Base-by-base conservation (phyloP, 306 rosid genomes). In the Ziziphus jujuba region DNA sequence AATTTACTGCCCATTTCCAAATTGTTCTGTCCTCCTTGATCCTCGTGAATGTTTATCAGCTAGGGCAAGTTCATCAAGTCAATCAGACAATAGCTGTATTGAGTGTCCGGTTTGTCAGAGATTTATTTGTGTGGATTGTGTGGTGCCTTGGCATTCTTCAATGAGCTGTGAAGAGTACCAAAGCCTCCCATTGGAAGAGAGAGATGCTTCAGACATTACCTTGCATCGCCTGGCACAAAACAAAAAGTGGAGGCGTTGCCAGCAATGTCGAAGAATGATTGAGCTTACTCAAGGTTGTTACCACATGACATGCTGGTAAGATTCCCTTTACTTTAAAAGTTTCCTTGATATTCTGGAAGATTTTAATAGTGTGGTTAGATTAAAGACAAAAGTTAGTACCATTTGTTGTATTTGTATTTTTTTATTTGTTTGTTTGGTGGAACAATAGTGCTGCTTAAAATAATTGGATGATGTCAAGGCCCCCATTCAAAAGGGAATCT, bases 221-320 rank as follows among this genome's bases (percentile, higher is more conserved):
- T 81, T 92, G 75, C 87, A 82, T 73, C 84, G 79, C 36, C 79
- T 86, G 76, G 91, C 91, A 31, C 97, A 75, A 65, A 83, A 80
- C 75, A 81, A 92, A 79, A 77, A 89, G 67, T 90, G 98, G 98
- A 84, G 81, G 80, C 93, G 93, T 53, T 93, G 98, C 84, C 96
- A 84, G 82, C 91, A 86, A 66, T 93, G 98, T 60, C 91, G 79
- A 55, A 59, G 77, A 66, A 90, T 93, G 98, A 88, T 90, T 67
- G 97, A 93, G 82, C 91, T 82, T 67, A 51, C 85, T 56, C 96
- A 84, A 49, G 98, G 97, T 59, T 93, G 97, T 81, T 80, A 87
- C 78, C 97, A 86, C 81, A 86, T 93, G 96, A 84, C 91, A 21
- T 93, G 97, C 89, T 75, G 93, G 98, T 93, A 93, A 86, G 90